phyloP scores from a whole-genome alignment of 106 monocot species.

The Ottelia alismoides region DNA sequence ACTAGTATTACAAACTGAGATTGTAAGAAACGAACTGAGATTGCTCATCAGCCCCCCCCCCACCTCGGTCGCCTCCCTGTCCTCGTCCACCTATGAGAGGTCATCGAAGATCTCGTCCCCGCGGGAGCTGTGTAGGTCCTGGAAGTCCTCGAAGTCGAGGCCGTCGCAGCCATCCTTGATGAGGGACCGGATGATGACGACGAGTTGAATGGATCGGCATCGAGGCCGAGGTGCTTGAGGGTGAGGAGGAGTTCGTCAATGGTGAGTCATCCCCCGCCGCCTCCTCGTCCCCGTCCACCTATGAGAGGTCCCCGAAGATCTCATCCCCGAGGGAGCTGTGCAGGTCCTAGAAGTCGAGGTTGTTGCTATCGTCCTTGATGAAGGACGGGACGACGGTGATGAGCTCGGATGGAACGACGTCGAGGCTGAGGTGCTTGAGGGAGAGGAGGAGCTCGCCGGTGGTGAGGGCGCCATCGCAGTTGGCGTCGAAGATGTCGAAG shows the following conservation, averaged over 20 bases:
- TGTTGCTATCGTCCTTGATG: constrained; percentile 22
- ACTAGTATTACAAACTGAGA: no score
- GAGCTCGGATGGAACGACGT: constrained; percentile 25
- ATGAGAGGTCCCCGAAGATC: background rate
- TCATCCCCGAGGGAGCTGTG: constrained; percentile 5
- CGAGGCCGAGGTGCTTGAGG: constrained; percentile 31
- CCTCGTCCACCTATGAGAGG: background rate
- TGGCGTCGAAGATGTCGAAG: no score
- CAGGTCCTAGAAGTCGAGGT: constrained; percentile 52
- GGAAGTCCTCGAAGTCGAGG: constrained; percentile 60
- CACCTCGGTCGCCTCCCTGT: no score
- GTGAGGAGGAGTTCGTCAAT: constrained; percentile 25
- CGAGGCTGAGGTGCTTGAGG: constrained; percentile 29
- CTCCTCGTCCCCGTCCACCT: background rate
- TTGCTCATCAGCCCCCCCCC: no score
- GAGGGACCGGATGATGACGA: constrained; percentile 20
- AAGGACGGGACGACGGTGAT: constrained; percentile 17
- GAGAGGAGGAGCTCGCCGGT: constrained; percentile 25
- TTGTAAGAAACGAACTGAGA: no score
- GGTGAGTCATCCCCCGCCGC: constrained; percentile 46
- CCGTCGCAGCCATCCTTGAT: constrained; percentile 28
- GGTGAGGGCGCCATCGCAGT: constrained; percentile 50
- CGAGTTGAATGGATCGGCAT: constrained; percentile 23
- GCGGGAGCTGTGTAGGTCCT: constrained; percentile 7
- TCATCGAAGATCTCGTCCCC: constrained; percentile 6